A percentile compares a stretch with the other conserved stretches of the same genome.
Evolutionary conservation across 2,329 filamentous ascomycete genomes (phyloP).

Genomic region (Elsinoe batatas): DNA sequence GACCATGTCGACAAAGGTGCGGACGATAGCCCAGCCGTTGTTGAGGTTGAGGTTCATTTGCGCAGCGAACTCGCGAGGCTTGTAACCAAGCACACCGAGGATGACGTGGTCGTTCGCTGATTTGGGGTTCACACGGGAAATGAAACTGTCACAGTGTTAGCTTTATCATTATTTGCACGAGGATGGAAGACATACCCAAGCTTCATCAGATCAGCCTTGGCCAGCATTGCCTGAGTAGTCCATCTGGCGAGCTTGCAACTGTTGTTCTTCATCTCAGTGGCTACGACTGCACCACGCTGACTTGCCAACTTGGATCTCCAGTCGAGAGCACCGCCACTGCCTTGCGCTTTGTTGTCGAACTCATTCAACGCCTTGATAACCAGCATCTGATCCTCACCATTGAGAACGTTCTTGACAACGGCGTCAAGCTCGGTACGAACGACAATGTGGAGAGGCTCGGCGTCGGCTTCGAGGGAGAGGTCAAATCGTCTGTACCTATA

Average conservation of each 20-base stretch:
- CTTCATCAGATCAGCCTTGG: constrained; percentile 98
- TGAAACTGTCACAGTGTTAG: constrained; percentile 54
- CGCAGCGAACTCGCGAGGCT: constrained; percentile 88
- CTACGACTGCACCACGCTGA: constrained; percentile 92
- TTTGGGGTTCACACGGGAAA: constrained; percentile 88
- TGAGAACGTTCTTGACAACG: constrained; percentile 88
- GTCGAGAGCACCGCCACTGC: constrained; percentile 87
- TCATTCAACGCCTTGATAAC: constrained; percentile 96
- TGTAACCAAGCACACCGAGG: constrained; percentile 92
- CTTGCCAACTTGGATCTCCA: constrained; percentile 92
- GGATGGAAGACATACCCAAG: constrained; percentile 57
- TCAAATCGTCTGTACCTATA: constrained; percentile 99
- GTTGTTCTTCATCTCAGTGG: constrained; percentile 99
- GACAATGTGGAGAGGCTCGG: constrained; percentile 84
- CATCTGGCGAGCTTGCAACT: constrained; percentile 95
- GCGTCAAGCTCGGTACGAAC: constrained; percentile 94
- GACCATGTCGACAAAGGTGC: constrained; percentile 94
- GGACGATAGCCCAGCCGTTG: constrained; percentile 98
- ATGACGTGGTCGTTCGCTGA: constrained; percentile 89
- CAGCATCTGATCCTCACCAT: constrained; percentile 81
- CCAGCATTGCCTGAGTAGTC: constrained; percentile 94
- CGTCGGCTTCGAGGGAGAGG: constrained; percentile 78
- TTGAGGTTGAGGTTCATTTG: constrained; percentile 97
- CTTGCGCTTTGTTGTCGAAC: constrained; percentile 96
- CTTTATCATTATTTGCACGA: constrained; percentile 11